phyloP scores from a whole-genome alignment of 164 flowering plant genomes.

The Platanus orientalis region DNA sequence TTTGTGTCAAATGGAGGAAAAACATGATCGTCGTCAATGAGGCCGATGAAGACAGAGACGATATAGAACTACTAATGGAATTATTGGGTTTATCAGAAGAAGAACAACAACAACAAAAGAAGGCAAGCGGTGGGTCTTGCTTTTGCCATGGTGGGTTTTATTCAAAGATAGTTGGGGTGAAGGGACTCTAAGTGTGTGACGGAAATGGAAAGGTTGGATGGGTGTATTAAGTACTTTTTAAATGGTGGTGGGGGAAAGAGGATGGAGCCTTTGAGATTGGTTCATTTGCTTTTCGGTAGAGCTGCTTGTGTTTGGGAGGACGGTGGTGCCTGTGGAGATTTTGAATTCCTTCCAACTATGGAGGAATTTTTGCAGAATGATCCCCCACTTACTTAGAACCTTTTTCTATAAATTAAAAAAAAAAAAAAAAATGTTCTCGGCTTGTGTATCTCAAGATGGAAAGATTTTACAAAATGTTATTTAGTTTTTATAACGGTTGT shows the following conservation, averaged over 20 bases:
- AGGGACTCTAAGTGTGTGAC: slow-evolving; percentile 63
- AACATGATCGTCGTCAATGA: background rate
- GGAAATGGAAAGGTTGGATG: slow-evolving; percentile 57
- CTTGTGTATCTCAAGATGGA: no score
- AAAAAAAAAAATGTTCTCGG: no score
- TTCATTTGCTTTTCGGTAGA: slow-evolving; percentile 66
- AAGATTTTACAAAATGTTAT: no score
- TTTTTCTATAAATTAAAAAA: no score
- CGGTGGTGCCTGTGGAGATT: slow-evolving; percentile 27
- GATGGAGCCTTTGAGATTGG: slow-evolving; percentile 57
- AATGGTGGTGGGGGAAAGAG: slow-evolving; percentile 23
- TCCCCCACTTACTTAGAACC: no score
- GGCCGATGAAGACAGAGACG: slow-evolving; percentile 20
- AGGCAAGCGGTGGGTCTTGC: slow-evolving; percentile 13
- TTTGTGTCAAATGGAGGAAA: no score
- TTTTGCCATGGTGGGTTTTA: slow-evolving; percentile 48
- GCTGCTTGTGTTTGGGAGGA: slow-evolving; percentile 35
- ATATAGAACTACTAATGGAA: slow-evolving; percentile 39
- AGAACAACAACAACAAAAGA: background rate
- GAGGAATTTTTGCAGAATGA: slow-evolving; percentile 58
- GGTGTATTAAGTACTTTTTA: slow-evolving; percentile 50
- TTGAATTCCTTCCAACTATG: slow-evolving; percentile 60
- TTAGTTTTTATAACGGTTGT: no score
- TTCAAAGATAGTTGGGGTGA: slow-evolving; percentile 57
- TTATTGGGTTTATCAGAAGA: slow-evolving; percentile 42